Evolutionary conservation across 345 rosid genomes (phyloP), one percentile per base, ranked within the genome.

Genomic region (Capsella bursapastoris): DNA sequence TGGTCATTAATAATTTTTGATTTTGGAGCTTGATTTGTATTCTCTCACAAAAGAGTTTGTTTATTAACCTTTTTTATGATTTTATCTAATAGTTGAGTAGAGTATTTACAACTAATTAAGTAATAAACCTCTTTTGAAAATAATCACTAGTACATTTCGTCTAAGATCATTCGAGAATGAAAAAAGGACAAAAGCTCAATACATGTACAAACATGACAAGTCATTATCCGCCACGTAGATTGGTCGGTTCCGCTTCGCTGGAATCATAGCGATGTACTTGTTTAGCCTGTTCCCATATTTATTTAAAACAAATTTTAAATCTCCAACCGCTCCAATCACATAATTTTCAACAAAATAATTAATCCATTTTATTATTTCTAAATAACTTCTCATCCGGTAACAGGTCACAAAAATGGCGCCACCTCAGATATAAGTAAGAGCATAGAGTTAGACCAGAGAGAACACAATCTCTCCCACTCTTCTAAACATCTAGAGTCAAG

Each of bases 201-300:
- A 52, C 55, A 43, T 43, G 41, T 75, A 75, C 63, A 68, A 60
- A 51, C 57, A 75, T 75, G 79, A 60, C 79, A 68, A 75, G 74
- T 75, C 79, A 68, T n/a, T 68, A 60, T 75, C 72, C 57, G 67
- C 74, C 79, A 75, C 79, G 79, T 68, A 75, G 69, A 63, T 16
- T 15, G 73, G 79, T 68, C 79, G 79, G 79, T 55, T 75, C 32
- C 28, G 69, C 74, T 68, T 52, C 49, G 73, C 73, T 75, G 73
- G 58, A 41, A n/a, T 32, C 32, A 75, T 56, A 75, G 38, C 63
- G 63, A 67, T 68, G 38, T 35, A 75, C 74, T 43, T 68, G 74
- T 75, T 75, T 60, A 68, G 57, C 74, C 74, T 60, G 74, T 68
- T 68, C 12, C 32, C 7, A 51, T 7, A 37, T 8, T 40, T 68